Evolutionary conservation across 2,329 filamentous ascomycete species (phyloP), one percentile per base, ranked within the genome.

Genomic region (Ascochyta fabae): DNA sequence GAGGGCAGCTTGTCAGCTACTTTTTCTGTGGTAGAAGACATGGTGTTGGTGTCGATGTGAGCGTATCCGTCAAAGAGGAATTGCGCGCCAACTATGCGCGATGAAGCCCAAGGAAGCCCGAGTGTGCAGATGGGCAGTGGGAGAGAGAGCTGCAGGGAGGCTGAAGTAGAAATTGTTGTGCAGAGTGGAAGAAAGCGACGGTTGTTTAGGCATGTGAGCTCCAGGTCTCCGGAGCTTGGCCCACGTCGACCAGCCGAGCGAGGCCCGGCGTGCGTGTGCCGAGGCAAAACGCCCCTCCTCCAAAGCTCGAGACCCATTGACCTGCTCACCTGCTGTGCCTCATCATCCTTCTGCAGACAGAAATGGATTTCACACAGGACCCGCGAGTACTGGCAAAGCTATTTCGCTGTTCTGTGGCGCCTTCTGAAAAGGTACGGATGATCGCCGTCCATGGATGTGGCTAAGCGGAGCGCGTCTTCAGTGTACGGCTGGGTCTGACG

Each of bases 1-100:
- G 66, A 72, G 22, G 72, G 73, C 33, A 75, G 60, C 56, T 70
- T 70, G 45, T 73, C 70, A 31, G 63, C 54, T 48, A 65, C 62
- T 41, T 68, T 48, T 12, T 67, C 56, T 45, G 59, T 61, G 22
- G 66, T 63, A 47, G 58, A 60, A 27, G 69, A 58, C 69, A 72
- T 73, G 46, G 48, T 62, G 53, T 44, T 45, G 9, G 45, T 41
- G 42, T 13, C 27, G 34, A 31, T 49, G 43, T 48, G 44, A 35
- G 53, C 19, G 31, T 40, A 5, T 26, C 41, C 39, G 23, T 4
- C n/a, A 41, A 22, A 39, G 45, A 34, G 39, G 31, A 43, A 58
- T 65, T 59, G 57, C 41, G 47, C 44, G 54, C 24, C 29, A 29
- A n/a, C 12, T 13, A 24, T n/a, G 22, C 5, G 22, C n/a, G 8